Conservation (phyloP, 345 rosid species). For the Clausena lansium region DNA sequence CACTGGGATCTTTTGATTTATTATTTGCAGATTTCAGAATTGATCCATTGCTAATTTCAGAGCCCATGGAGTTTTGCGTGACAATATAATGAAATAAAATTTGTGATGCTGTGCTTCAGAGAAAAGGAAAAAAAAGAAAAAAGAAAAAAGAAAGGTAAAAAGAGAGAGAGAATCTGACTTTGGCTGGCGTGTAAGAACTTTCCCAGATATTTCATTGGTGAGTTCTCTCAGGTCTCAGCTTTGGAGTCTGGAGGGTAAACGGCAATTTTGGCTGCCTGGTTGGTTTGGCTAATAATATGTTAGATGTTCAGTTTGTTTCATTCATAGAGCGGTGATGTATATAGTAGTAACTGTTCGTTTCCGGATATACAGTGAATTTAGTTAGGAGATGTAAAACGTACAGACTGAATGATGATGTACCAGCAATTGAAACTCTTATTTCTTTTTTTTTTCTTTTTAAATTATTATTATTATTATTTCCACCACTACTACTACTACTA, state of each 20-base stretch:
- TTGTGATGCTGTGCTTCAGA: constrained; percentile 1
- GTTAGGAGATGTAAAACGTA: neutral
- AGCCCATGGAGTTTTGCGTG: constrained; percentile 24
- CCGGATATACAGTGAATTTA: neutral
- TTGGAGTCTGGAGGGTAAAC: neutral
- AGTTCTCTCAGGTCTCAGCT: neutral
- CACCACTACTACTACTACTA: no score
- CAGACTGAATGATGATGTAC: neutral
- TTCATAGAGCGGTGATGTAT: neutral
- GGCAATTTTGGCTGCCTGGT: constrained; percentile 26
- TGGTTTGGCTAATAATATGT: constrained; percentile 1
- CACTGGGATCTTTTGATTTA: constrained; percentile 15
- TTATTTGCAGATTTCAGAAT: constrained; percentile 31
- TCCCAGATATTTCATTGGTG: neutral
- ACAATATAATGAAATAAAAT: constrained; percentile 15
- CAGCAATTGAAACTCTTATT: neutral
- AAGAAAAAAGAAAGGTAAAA: no score
- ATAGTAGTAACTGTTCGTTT: neutral
- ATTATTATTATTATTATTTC: no score
- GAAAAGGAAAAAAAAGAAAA: neutral
- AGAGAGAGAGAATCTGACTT: neutral
- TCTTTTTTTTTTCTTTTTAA: no score
- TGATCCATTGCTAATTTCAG: constrained; percentile 8
- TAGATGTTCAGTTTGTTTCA: neutral
- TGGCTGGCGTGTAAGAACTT: neutral